Evolutionary conservation across 345 rosid genomes (phyloP).

Genomic region (Geranium rotundifolium): DNA sequence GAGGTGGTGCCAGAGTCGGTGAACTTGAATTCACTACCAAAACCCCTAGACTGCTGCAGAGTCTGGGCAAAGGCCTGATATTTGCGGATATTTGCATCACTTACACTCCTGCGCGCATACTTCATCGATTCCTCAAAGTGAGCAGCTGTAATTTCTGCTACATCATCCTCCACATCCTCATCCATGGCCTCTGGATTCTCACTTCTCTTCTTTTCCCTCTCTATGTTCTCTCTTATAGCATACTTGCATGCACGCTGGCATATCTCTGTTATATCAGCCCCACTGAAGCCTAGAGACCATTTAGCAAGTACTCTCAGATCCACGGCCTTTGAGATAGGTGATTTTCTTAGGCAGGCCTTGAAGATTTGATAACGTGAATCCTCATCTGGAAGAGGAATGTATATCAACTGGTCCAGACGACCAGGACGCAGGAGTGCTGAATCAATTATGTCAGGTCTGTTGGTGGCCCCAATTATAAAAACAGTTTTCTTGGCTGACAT

Average conservation of each 20-base stretch:
- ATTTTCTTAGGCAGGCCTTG: slow-evolving; percentile 29
- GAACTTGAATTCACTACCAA: slow-evolving; percentile 26
- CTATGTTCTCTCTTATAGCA: slow-evolving; percentile 26
- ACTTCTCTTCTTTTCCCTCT: slow-evolving; percentile 18
- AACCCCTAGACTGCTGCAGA: slow-evolving; percentile 28
- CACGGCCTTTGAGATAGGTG: slow-evolving; percentile 22
- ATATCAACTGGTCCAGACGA: too few relatives aligned
- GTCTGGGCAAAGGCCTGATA: slow-evolving; percentile 32
- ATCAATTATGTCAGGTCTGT: too few relatives aligned
- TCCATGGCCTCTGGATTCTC: slow-evolving; percentile 28
- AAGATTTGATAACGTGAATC: too few relatives aligned
- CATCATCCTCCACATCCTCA: slow-evolving; percentile 23
- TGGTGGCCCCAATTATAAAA: too few relatives aligned
- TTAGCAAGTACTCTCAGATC: slow-evolving; percentile 22
- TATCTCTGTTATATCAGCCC: too few relatives aligned
- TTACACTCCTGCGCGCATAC: too few relatives aligned
- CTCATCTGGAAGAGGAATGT: too few relatives aligned
- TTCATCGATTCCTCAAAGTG: too few relatives aligned
- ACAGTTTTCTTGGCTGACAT: too few relatives aligned
- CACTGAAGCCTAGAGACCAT: too few relatives aligned
- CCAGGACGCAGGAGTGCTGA: too few relatives aligned
- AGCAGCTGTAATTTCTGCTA: slow-evolving; percentile 23
- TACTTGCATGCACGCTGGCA: slow-evolving; percentile 28
- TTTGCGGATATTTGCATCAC: slow-evolving; percentile 27
- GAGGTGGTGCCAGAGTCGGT: slow-evolving; percentile 12